These are phyloP conservation scores for Hypomontagnella monticulosa DNA, from an alignment of 495 filamentous ascomycete species.

Conservation along the genomic window DNA sequence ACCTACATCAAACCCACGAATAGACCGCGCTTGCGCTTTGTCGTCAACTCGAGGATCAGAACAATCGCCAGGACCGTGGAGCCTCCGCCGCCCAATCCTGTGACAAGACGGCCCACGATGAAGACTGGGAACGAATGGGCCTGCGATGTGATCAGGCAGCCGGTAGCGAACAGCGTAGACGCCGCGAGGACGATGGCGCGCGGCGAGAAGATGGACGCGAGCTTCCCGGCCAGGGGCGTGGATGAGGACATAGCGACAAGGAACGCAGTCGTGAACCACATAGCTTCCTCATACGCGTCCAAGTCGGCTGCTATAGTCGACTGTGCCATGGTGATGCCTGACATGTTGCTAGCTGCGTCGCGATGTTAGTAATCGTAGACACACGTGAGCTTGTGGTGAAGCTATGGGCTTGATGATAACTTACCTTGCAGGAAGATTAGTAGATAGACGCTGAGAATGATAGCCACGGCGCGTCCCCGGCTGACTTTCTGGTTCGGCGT, in stretches of 20 bases:
- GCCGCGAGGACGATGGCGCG: constrained; percentile 67
- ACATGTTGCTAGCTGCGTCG: constrained; percentile 71
- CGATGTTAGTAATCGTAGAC: constrained; percentile 2
- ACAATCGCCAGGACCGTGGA: constrained; percentile 74
- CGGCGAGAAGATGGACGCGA: constrained; percentile 74
- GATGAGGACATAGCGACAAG: constrained; percentile 75
- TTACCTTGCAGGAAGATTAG: constrained; percentile 57
- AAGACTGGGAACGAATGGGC: constrained; percentile 67
- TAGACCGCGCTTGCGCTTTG: constrained; percentile 69
- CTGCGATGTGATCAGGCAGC: constrained; percentile 68
- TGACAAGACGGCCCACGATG: constrained; percentile 69
- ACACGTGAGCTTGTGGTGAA: neutral
- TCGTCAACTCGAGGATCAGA: constrained; percentile 72
- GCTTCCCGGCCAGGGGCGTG: constrained; percentile 70
- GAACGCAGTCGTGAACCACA: constrained; percentile 81
- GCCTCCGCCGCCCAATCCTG: constrained; percentile 72
- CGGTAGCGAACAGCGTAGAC: constrained; percentile 65
- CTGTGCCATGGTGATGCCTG: constrained; percentile 77
- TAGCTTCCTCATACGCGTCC: constrained; percentile 72
- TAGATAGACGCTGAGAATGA: constrained; percentile 55
- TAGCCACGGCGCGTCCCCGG: constrained; percentile 39
- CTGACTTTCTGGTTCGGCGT: constrained; percentile 44
- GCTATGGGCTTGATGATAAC: neutral
- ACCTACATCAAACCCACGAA: constrained; percentile 73
- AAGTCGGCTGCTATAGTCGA: constrained; percentile 75